These are phyloP conservation scores for Candida koratica DNA, from an alignment of 805 yeast genomes.

Conservation along the genomic window DNA sequence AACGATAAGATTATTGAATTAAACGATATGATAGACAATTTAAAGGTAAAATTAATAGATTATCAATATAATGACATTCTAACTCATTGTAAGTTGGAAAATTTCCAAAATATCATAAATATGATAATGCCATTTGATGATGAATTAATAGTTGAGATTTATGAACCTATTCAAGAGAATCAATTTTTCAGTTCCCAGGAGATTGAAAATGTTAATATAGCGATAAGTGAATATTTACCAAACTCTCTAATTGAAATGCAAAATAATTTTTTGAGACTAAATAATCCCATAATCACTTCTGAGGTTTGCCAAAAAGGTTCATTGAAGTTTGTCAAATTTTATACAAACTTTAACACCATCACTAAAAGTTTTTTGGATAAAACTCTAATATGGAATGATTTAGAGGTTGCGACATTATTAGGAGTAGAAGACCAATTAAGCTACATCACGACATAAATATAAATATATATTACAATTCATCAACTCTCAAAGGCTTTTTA, in stretches of 20 bases:
- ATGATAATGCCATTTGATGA: conserved; percentile 65
- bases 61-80: conserved; percentile 48
- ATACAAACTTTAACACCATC: conserved; percentile 36
- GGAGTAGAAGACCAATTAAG: conserved; percentile 50
- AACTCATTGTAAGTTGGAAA: conserved; percentile 50
- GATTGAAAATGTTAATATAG: conserved; percentile 40
- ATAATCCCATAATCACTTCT: conserved; percentile 61
- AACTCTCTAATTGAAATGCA: conserved; percentile 59
- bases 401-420: conserved; percentile 63
- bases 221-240: conserved; percentile 52
- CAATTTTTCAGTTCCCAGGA: conserved; percentile 46
- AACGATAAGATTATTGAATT: conserved; percentile 32
- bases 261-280: conserved; percentile 49
- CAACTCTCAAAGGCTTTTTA: conserved; percentile 44
- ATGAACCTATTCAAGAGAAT: conserved; percentile 62
- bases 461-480: conserved; percentile 3
- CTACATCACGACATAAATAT: background rate
- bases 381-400: conserved; percentile 50
- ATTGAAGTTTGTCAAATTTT: conserved; percentile 46
- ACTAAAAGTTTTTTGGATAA: conserved; percentile 32
- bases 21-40: conserved; percentile 29
- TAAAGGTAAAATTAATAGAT: conserved; percentile 38
- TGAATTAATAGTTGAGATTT: conserved; percentile 54
- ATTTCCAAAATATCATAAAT: conserved; percentile 59
- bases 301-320: conserved; percentile 51